Evolutionary conservation across 768 basidiomycete genomes (phyloP).

Genomic region (Boletus huronensis): DNA sequence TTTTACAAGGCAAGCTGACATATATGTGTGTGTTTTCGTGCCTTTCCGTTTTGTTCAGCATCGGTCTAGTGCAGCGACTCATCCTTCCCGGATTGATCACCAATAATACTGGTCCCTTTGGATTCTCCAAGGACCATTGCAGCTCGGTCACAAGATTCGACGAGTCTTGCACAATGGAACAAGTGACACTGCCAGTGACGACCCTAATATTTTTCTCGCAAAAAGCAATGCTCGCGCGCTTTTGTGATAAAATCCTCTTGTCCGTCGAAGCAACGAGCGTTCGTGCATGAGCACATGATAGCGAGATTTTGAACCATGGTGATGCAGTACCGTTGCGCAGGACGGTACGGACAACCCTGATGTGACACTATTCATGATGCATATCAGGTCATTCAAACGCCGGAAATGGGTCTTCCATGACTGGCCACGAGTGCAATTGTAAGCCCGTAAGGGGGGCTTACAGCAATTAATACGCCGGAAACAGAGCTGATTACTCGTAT

Average conservation of each 20-base stretch:
- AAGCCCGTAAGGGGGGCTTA: no score
- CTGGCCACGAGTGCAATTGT: no score
- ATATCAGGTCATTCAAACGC: neutral
- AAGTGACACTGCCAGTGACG: neutral
- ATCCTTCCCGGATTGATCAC: constrained; percentile 7
- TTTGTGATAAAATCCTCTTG: neutral
- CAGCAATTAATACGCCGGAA: no score
- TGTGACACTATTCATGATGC: neutral
- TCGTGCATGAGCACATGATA: neutral
- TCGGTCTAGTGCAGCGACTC: neutral
- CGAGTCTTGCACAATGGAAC: neutral
- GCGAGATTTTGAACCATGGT: neutral
- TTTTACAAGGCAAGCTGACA: neutral
- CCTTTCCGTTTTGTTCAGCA: neutral
- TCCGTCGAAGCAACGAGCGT: neutral
- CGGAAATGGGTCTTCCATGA: no score
- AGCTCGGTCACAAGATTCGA: neutral
- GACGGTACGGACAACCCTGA: neutral
- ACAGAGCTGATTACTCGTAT: neutral
- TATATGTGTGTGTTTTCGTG: neutral
- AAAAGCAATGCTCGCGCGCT: neutral
- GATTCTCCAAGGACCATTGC: neutral
- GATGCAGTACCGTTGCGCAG: neutral
- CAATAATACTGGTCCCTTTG: neutral
- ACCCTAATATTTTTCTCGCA: neutral